Evolutionary conservation across 139 green algal genomes (phyloP), one percentile per base, ranked within the genome.

Genomic region (Diplosphaera chodatii): DNA sequence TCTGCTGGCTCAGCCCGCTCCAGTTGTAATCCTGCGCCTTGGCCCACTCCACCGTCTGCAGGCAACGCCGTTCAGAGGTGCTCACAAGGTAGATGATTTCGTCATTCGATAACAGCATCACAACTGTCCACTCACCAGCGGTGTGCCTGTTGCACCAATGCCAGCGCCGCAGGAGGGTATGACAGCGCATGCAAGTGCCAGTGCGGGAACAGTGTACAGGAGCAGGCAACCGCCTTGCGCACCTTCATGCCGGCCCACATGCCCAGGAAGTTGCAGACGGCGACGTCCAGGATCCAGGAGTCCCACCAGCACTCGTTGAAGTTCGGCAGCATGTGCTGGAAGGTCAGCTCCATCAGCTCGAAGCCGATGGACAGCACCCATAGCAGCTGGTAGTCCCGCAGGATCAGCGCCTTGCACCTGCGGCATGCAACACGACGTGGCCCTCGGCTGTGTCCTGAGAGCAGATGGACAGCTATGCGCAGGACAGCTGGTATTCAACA

Each of bases 241-340:
- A 59, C 48, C 48, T 59, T 59, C 70, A 71, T 62, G 22, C 82
- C 82, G 22, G 82, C 76, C 41, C 78, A 40, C 18, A 91, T 87
- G 56, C 88, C 91, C 1, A 92, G 66, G 18, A 75, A 73, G 75
- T 98, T 98, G 87, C 93, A 98, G 28, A 91, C 67, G 0, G 75
- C 73, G 16, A 93, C 87, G 70, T 98, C 93, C 74, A 98, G 83
- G 28, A 98, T 77, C 89, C 93, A 95, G 64, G 72, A 86, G 78
- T 97, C 93, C 84, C 86, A 91, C 93, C 93, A 98, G 80, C 93
- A 98, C 83, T 98, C 93, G 72, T 96, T 96, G 84, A 98, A 98
- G 81, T 98, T 98, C 66, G 90, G 91, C 55, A 97, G 80, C 84
- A 89, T 88, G 79, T 98, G 93, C 79, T 91, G 78, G 71, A 90